Percentiles rank a stretch among this genome's conserved stretches.
phyloP scores from a whole-genome alignment of 441 rosid species.

The Populus tomentosa region DNA sequence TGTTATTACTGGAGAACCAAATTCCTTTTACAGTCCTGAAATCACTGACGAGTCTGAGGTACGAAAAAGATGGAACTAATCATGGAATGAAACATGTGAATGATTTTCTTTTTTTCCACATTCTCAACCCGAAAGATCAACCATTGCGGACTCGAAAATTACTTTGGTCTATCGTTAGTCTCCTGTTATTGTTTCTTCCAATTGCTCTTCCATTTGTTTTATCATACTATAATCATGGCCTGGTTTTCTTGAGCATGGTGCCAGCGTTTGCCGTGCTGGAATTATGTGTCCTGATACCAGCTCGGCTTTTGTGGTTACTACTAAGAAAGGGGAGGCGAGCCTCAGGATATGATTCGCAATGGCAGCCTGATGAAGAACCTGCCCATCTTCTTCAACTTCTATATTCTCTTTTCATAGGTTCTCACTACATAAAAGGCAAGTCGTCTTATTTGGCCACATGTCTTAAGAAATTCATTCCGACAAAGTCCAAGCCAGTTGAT shows the following conservation, averaged over 20 bases:
- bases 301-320: too few species aligned
- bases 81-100: not conserved
- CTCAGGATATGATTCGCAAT: not conserved
- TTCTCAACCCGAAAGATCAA: not conserved
- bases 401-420: not conserved
- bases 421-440: not conserved
- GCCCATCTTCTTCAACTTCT: constrained; percentile 13
- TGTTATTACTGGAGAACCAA: constrained; percentile 17
- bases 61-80: not conserved
- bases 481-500: too few species aligned
- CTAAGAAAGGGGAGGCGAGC: too few species aligned
- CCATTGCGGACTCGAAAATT: not conserved
- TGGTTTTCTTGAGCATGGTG: too few species aligned
- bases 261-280: too few species aligned
- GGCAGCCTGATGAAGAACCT: not conserved
- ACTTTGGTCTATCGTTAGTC: not conserved
- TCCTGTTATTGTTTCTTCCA: too few species aligned
- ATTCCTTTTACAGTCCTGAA: constrained; percentile 7
- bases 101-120: not conserved
- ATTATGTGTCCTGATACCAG: too few species aligned
- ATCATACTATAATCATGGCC: too few species aligned
- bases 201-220: too few species aligned
- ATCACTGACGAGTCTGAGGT: not conserved
- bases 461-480: too few species aligned
- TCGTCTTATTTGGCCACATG: not conserved